These are phyloP conservation scores for Alternaria triticina DNA, from an alignment of 2,329 filamentous ascomycete genomes.

Conservation along the genomic window DNA sequence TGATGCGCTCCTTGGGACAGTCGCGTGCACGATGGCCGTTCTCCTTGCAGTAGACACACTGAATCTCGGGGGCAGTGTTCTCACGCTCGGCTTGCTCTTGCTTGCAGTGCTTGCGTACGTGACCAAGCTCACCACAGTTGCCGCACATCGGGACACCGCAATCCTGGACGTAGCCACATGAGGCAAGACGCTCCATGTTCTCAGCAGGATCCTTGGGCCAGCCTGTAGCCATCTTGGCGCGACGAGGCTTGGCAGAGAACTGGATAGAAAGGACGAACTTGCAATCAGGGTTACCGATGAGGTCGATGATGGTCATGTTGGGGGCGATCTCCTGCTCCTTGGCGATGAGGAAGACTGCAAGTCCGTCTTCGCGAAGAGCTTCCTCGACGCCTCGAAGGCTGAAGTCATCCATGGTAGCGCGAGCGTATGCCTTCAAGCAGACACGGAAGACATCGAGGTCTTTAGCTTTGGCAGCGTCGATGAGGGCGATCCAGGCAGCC, in stretches of 20 bases:
- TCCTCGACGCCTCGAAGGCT: slow-evolving; percentile 58
- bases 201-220: slow-evolving; percentile 68
- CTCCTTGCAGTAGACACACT: slow-evolving; percentile 70
- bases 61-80: slow-evolving; percentile 54
- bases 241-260: slow-evolving; percentile 63
- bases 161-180: slow-evolving; percentile 70
- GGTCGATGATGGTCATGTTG: slow-evolving; percentile 58
- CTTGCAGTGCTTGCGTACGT: slow-evolving; percentile 64
- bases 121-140: slow-evolving; percentile 71
- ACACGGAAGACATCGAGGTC: slow-evolving; percentile 59
- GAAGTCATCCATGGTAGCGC: slow-evolving; percentile 49
- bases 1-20: slow-evolving; percentile 61
- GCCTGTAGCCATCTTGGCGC: slow-evolving; percentile 57
- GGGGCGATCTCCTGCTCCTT: slow-evolving; percentile 53
- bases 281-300: slow-evolving; percentile 65
- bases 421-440: slow-evolving; percentile 57
- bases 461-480: slow-evolving; percentile 55
- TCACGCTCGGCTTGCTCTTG: slow-evolving; percentile 61
- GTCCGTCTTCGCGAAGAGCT: slow-evolving; percentile 56
- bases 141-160: slow-evolving; percentile 65
- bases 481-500: slow-evolving; percentile 59
- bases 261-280: slow-evolving; percentile 70
- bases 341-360: slow-evolving; percentile 60
- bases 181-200: slow-evolving; percentile 67
- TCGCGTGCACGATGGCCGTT: slow-evolving; percentile 72